Evolutionary conservation across 2,329 filamentous ascomycete genomes (phyloP), one percentile per base, ranked within the genome.

Genomic region (Pyricularia pennisetigena): DNA sequence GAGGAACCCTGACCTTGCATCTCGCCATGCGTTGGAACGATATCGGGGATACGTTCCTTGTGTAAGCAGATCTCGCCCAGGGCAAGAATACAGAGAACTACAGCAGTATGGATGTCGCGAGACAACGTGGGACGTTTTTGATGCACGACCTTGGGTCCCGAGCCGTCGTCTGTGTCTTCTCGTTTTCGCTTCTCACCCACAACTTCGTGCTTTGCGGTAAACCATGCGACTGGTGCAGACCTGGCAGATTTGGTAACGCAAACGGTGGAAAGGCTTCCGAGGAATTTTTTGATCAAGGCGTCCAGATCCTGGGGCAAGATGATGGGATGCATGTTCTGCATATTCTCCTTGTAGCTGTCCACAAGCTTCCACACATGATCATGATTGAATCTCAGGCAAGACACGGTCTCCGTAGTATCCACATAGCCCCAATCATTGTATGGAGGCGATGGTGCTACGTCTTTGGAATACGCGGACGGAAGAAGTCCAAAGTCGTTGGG

Each of bases 1-100:
- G 16, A 49, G 16, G 16, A 49, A 49, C 41, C 41, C 41, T 49
- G 16, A 49, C 16, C 16, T 49, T 49, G 41, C 41, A 49, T 49
- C 5, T 49, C 41, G 41, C 41, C 41, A 49, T 49, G 16, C 41
- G 41, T 24, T n/a, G 81, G 82, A 8, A 90, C 83, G 2, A 90
- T 80, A 67, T 88, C 86, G 0, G 86, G 85, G 3, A 89, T 81
- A 9, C 65, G 72, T 0, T 82, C 81, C 63, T 81, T 82, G 71
- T 84, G 78, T 10, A 82, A 76, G 73, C 92, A 94, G 12, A 98
- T 90, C 74, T 93, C 93, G 24, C 95, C 95, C 6, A 99, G 80
- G 0, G 94, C 94, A 68, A 98, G 82, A 0, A 97, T 87, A 4
- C 94, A 82, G 2, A 97, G 83, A 1, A 97, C 86, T 57, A 98